Conservation (phyloP, 2,329 filamentous ascomycete genomes). For the Drechslerella stenobrocha region DNA sequence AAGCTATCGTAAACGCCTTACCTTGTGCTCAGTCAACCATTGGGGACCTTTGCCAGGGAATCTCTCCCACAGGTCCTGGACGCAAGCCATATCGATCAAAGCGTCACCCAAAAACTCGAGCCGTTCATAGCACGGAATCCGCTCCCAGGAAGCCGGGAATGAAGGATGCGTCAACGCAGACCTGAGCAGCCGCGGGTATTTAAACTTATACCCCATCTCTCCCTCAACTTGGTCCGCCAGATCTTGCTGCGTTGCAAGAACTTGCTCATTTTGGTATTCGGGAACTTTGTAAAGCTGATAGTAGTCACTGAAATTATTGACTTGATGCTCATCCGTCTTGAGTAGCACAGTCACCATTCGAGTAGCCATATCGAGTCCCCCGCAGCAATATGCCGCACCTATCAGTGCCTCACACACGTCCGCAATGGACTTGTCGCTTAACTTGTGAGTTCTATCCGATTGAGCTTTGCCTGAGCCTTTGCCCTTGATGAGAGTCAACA, state of each 20-base stretch:
- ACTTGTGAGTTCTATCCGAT: conserved; percentile 63
- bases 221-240: conserved; percentile 67
- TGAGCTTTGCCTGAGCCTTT: conserved; percentile 62
- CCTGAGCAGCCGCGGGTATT: conserved; percentile 72
- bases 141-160: conserved; percentile 72
- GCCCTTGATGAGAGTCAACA: conserved; percentile 72
- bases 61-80: conserved; percentile 76
- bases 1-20: conserved; percentile 50
- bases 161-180: conserved; percentile 90
- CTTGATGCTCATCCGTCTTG: conserved; percentile 58
- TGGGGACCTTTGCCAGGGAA: conserved; percentile 84
- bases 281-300: conserved; percentile 69
- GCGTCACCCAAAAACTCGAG: conserved; percentile 84
- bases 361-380: conserved; percentile 65
- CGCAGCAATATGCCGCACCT: conserved; percentile 72
- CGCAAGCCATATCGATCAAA: conserved; percentile 79
- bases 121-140: conserved; percentile 84
- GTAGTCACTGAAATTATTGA: conserved; percentile 74
- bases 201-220: conserved; percentile 67
- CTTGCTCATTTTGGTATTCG: conserved; percentile 66
- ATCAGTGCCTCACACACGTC: conserved; percentile 95
- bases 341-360: conserved; percentile 63
- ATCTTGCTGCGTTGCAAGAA: conserved; percentile 70
- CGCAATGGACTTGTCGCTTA: conserved; percentile 87
- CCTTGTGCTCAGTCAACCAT: conserved; percentile 95